These are phyloP conservation scores for Yamadazyma sp. DNA, from an alignment of 1,139 yeast genomes.

Conservation along the genomic window DNA sequence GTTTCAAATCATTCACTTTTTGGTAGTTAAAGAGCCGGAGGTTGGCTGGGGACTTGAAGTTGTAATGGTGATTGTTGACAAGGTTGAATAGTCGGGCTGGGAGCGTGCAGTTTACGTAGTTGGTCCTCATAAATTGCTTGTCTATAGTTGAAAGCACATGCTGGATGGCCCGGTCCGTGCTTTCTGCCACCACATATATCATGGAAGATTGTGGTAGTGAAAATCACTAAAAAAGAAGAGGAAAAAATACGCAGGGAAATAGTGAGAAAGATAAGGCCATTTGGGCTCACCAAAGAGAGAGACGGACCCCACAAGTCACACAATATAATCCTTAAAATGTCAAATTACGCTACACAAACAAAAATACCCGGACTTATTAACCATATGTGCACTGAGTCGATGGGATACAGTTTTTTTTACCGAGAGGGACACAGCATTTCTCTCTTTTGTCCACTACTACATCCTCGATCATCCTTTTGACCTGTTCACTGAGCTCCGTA, in stretches of 20 bases:
- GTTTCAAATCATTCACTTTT: constrained; percentile 11
- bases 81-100: constrained; percentile 16
- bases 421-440: constrained; percentile 5
- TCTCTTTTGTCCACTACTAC: constrained; percentile 6
- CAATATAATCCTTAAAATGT: too few relatives aligned
- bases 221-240: background rate
- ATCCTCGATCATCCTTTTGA: constrained; percentile 5
- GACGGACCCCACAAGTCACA: too few relatives aligned
- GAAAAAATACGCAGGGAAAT: background rate
- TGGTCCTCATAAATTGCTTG: constrained; percentile 6
- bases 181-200: constrained; percentile 9
- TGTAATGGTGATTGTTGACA: constrained; percentile 10
- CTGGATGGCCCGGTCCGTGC: constrained; percentile 10
- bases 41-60: constrained; percentile 8
- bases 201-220: constrained; percentile 1
- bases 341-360: too few relatives aligned
- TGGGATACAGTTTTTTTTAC: background rate
- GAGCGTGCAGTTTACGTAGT: constrained; percentile 19
- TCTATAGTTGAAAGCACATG: constrained; percentile 8
- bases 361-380: too few relatives aligned
- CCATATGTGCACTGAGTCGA: background rate
- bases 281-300: too few relatives aligned
- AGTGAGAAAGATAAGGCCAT: too few relatives aligned
- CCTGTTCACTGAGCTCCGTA: constrained; percentile 5
- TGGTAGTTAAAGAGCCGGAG: constrained; percentile 19